A percentile compares a stretch with the other conserved stretches of the same genome.
Conservation (phyloP, 257 asterid species). For the Mitragyna speciosa region DNA sequence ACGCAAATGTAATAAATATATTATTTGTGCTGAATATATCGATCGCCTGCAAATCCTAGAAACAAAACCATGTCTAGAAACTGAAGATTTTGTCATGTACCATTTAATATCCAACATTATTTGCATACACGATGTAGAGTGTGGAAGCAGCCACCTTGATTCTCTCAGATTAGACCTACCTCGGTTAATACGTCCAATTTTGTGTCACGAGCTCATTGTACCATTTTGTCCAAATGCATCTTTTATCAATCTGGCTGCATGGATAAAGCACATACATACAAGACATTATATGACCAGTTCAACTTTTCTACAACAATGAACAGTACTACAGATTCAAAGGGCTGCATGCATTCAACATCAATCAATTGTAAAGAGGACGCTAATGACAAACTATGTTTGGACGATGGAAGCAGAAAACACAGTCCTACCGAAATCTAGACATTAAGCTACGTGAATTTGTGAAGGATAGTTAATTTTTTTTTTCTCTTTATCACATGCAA, state of each 20-base stretch:
- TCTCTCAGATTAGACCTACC: not conserved
- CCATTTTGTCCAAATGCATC: not conserved
- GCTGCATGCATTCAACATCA: not conserved
- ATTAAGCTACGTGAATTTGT: not conserved
- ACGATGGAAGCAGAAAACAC: not conserved
- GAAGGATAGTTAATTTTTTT: not conserved
- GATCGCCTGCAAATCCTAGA: not conserved
- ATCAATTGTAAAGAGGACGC: not conserved
- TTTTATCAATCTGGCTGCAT: not conserved
- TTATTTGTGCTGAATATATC: too few relatives aligned
- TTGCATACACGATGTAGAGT: not conserved
- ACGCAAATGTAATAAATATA: too few relatives aligned
- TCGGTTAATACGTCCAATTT: not conserved
- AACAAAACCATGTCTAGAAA: not conserved
- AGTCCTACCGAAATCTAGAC: not conserved
- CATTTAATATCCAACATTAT: not conserved
- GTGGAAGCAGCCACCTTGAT: not conserved
- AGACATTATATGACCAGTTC: not conserved
- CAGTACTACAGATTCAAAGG: not conserved
- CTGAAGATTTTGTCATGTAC: not conserved
- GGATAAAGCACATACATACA: not conserved
- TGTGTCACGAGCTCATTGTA: constrained; percentile 1
- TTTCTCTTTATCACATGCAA: not conserved
- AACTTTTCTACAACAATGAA: not conserved
- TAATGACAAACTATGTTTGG: not conserved